Evolutionary conservation across 1,139 yeast genomes (phyloP).

Genomic region (Geotrichum histeridarum): DNA sequence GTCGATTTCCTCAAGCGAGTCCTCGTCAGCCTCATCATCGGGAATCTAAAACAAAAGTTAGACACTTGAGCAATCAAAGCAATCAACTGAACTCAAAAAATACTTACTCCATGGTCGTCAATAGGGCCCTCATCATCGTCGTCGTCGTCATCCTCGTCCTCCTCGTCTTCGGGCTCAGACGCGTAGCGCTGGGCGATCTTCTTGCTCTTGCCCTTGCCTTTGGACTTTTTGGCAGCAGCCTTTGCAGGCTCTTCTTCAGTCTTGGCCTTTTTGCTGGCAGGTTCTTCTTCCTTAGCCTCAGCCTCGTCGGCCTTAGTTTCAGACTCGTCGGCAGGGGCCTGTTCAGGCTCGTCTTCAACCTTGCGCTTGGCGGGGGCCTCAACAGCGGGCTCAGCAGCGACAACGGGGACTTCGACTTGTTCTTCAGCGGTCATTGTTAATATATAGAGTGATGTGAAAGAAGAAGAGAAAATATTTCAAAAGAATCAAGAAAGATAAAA

Average conservation of each 20-base stretch:
- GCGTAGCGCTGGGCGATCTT: constrained; percentile 30
- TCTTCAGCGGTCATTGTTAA: constrained; percentile 22
- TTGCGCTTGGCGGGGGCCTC: constrained; percentile 20
- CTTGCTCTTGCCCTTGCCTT: constrained; percentile 25
- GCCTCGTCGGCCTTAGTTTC: neutral
- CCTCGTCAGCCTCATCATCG: constrained; percentile 56
- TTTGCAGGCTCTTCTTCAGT: constrained; percentile 21
- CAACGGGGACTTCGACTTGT: constrained; percentile 16
- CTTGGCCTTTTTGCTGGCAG: constrained; percentile 20
- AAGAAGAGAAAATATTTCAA: neutral
- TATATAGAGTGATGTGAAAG: neutral
- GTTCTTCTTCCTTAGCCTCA: neutral
- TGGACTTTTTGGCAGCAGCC: constrained; percentile 19
- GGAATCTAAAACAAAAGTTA: constrained; percentile 19
- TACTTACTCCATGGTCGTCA: constrained; percentile 28
- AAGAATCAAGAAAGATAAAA: too few relatives aligned
- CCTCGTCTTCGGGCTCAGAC: constrained; percentile 39
- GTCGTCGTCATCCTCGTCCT: constrained; percentile 35
- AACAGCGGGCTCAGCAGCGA: constrained; percentile 2
- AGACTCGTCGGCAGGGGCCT: constrained; percentile 21
- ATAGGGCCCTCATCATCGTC: constrained; percentile 31
- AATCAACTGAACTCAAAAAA: constrained; percentile 26
- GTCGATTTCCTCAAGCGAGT: constrained; percentile 79
- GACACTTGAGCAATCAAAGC: neutral
- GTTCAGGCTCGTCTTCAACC: constrained; percentile 20